Base-by-base conservation (phyloP, 2,329 filamentous ascomycete genomes). In the Beauveria rudraprayagi region DNA sequence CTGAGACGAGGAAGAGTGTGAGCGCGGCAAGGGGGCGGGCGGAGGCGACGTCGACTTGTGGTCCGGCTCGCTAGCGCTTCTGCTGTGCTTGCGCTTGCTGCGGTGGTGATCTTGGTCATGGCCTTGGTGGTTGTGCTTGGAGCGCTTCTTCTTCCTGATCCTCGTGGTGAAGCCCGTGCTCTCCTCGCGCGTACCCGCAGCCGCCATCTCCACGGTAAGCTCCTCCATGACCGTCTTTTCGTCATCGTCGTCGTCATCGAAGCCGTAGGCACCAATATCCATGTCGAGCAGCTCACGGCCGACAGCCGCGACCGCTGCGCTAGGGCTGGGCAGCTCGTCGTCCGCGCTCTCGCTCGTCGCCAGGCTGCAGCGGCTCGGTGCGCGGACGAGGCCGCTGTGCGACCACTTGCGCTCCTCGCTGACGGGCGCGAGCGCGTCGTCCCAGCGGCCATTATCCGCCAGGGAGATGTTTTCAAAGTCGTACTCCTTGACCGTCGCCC, bases 401-500 rank as follows among this genome's bases (percentile, higher is more conserved):
- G 70, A 72, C 73, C 73, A 76, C n/a, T 66, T 75, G 64, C 71
- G 78, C 67, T 70, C 76, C 64, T 68, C 74, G 64, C 77, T 71
- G 61, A 95, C 76, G 1, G 89, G 88, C 44, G 85, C 83, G n/a
- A 96, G 81, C 0, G 90, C 91, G 34, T 92, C 87, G 62, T 94
- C 88, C 91, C 91, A 96, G 61, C 80, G 87, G 30, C 89, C 91
- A 40, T 78, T 78, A 63, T 83, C 81, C 56, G 85, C 80, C 48
- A 96, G 80, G 34, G 82, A 78, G 19, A 92, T 86, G 64, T 90
- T 86, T 70, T 92, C 86, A 71, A 95, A 91, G 70, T 91, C 87
- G 69, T 93, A 91, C 69, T 93, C 88, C 65, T 83, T 80, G 51
- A 95, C 83, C 0, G 85, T 87, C 60, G 78, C 77, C 34, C 84